Base-by-base conservation (phyloP, 306 rosid genomes). In the Alnus rubra region DNA sequence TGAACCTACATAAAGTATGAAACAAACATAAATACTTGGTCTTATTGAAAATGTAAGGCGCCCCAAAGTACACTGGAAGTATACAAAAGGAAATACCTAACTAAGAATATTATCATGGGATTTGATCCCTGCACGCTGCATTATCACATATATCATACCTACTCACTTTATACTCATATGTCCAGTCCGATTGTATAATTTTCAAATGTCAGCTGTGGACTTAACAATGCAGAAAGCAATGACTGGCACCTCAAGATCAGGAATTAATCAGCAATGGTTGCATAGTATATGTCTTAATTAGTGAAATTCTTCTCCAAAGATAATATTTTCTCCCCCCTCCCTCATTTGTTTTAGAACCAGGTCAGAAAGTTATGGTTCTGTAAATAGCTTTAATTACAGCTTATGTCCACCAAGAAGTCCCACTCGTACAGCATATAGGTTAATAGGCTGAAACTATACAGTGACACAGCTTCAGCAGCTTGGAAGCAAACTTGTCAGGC, bases 1-100 rank as follows among this genome's bases (percentile, higher is more conserved):
- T 93, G 63, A 93, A 76, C 82, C 99, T 96, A 82, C 87, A 91
- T 76, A 84, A 23, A 47, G 74, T 74, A 89, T 51, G 59, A 73
- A 75, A 83, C 47, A 71, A 60, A 78, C 31, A 76, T 14, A 71
- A 82, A 45, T 23, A 49, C 23, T 81, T 37, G 77, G 16, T 53
- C 75, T 31, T 45, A 52, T 62, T 64, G 28, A 23, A 23, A 23
- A 23, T 0, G 28, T 23, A 58, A 23, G 73, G 48, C 2, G 23
- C 15, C 71, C 71, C 71, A 42, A 23, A 23, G 28, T 23, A 23
- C 28, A 23, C 28, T 23, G 28, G 28, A 23, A 23, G 28, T 23
- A 23, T 23, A 23, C 28, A 23, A 23, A 23, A 23, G 28, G 28
- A 23, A 23, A 23, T 23, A 23, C 28, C 28, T 23, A 23, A 23